Evolutionary conservation across 2,329 filamentous ascomycete species (phyloP).

Genomic region (Xylariaceae sp.): DNA sequence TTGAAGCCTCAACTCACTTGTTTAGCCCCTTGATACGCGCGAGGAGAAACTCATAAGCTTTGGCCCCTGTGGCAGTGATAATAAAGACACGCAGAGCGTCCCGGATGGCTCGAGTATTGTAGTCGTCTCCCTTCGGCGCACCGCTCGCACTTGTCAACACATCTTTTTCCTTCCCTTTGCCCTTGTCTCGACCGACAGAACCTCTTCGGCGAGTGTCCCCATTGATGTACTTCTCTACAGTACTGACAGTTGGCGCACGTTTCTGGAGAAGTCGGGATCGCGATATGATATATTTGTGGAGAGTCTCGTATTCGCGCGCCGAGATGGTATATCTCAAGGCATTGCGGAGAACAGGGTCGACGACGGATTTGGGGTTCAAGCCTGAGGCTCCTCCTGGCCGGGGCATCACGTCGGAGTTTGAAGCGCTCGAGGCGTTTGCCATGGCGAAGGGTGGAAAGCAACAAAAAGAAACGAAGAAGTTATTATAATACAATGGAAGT

Average conservation of each 20-base stretch:
- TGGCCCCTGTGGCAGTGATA: slow-evolving; percentile 56
- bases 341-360: slow-evolving; percentile 74
- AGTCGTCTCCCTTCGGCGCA: slow-evolving; percentile 48
- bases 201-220: slow-evolving; percentile 26
- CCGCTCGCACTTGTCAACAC: slow-evolving; percentile 1
- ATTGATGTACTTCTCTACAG: slow-evolving; percentile 50
- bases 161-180: slow-evolving; percentile 25
- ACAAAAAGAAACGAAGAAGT: neutral
- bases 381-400: slow-evolving; percentile 23
- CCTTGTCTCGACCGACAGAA: slow-evolving; percentile 23
- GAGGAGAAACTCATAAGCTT: slow-evolving; percentile 52
- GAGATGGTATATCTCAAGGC: slow-evolving; percentile 81
- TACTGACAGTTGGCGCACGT: slow-evolving; percentile 49
- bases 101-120: slow-evolving; percentile 64
- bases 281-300: slow-evolving; percentile 79
- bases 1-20: slow-evolving; percentile 41
- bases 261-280: slow-evolving; percentile 55
- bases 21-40: slow-evolving; percentile 41
- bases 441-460: slow-evolving; percentile 11
- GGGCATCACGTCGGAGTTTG: slow-evolving; percentile 17
- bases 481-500: neutral
- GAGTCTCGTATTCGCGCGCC: slow-evolving; percentile 74
- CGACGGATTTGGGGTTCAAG: slow-evolving; percentile 27
- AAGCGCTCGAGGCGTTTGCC: slow-evolving; percentile 21
- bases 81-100: slow-evolving; percentile 67